Evolutionary conservation across 495 filamentous ascomycete species (phyloP).

Genomic region (Tuber borchii): DNA sequence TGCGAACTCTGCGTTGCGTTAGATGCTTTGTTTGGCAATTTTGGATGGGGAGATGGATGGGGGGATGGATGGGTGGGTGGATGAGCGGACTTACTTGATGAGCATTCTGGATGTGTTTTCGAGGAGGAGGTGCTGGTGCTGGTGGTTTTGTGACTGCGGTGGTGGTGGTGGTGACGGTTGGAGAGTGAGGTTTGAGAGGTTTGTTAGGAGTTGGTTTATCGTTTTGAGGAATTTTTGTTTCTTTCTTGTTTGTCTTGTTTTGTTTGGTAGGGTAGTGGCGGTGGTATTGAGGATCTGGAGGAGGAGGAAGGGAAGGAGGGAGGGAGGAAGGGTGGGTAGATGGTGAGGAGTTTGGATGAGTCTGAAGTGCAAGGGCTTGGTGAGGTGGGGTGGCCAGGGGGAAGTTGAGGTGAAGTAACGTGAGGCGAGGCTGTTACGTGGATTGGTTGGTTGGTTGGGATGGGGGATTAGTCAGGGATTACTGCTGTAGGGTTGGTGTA

Average conservation of each 20-base stretch:
- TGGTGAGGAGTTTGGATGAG: not conserved
- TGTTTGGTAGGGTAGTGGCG: not conserved
- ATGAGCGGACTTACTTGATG: constrained; percentile 30
- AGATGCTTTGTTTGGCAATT: not conserved
- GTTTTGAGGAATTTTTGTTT: constrained; percentile 11
- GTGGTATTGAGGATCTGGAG: not conserved
- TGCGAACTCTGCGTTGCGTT: constrained; percentile 68
- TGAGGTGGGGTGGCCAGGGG: constrained; percentile 2
- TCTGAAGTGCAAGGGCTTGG: not conserved
- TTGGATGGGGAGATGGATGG: no score
- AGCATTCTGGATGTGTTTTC: constrained; percentile 20
- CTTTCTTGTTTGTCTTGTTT: not conserved
- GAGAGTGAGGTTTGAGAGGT: constrained; percentile 28
- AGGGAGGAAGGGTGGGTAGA: not conserved
- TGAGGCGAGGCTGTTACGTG: not conserved
- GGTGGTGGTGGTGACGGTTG: constrained; percentile 19
- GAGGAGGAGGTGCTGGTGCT: constrained; percentile 12
- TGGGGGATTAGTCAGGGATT: not conserved
- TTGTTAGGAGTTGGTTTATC: constrained; percentile 24
- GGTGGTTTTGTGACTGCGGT: constrained; percentile 4
- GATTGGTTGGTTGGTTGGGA: not conserved
- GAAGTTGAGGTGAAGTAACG: no score
- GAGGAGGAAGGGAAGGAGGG: no score
- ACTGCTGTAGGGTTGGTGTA: not conserved
- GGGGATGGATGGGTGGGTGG: no score